phyloP scores from a whole-genome alignment of 2,329 filamentous ascomycete species.

The Cladophialophora bantiana region DNA sequence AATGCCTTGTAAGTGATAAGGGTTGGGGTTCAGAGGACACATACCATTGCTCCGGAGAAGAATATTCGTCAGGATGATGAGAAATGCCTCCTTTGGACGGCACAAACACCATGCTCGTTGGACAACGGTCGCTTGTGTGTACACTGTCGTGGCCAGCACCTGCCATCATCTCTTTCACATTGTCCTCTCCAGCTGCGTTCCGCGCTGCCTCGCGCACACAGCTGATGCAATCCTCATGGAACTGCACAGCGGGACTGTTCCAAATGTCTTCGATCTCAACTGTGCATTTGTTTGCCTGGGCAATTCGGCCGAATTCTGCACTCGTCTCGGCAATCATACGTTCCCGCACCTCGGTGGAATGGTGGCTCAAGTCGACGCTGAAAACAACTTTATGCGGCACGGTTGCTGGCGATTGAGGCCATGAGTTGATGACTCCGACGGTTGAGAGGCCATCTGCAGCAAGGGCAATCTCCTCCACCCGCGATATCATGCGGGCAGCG shows the following conservation, averaged over 20 bases:
- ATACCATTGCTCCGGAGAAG: conserved; percentile 63
- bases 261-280: conserved; percentile 27
- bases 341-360: conserved; percentile 28
- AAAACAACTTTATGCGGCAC: conserved; percentile 29
- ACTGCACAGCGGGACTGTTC: conserved; percentile 59
- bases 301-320: conserved; percentile 16
- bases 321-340: conserved; percentile 27
- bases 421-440: conserved; percentile 72
- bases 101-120: conserved; percentile 73
- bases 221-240: conserved; percentile 71
- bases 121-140: conserved; percentile 64
- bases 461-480: conserved; percentile 18
- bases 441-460: conserved; percentile 63
- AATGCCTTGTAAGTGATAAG: neutral
- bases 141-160: conserved; percentile 73
- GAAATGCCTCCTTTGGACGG: conserved; percentile 69
- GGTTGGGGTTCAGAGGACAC: neutral
- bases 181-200: conserved; percentile 52
- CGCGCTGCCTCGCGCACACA: conserved; percentile 67
- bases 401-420: conserved; percentile 72
- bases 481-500: conserved; percentile 58
- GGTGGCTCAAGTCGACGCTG: conserved; percentile 38
- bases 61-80: conserved; percentile 69
- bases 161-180: conserved; percentile 62
- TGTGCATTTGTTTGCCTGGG: conserved; percentile 20